These are phyloP conservation scores for Microcos paniculata DNA, from an alignment of 345 rosid species.

Conservation along the genomic window DNA sequence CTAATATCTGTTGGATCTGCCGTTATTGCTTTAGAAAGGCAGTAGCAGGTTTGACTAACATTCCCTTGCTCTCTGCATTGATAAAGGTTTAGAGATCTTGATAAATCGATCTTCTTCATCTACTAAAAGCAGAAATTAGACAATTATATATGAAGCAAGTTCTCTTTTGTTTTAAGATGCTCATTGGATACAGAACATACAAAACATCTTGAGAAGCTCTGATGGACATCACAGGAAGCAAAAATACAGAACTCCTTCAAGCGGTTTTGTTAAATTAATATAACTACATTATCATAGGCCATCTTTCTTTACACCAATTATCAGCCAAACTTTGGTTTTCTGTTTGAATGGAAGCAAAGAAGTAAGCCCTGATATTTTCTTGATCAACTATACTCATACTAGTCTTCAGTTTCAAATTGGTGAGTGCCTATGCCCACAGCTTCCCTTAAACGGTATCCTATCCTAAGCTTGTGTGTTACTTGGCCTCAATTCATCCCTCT, in stretches of 20 bases:
- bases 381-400: too few relatives aligned
- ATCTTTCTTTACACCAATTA: neutral
- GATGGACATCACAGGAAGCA: too few relatives aligned
- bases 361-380: too few relatives aligned
- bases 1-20: slow-evolving; percentile 75
- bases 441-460: too few relatives aligned
- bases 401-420: too few relatives aligned
- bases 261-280: neutral
- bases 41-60: slow-evolving; percentile 41
- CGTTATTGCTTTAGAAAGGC: slow-evolving; percentile 75
- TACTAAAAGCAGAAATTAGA: neutral
- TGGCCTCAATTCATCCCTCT: too few relatives aligned
- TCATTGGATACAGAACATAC: neutral
- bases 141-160: neutral
- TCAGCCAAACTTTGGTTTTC: too few relatives aligned
- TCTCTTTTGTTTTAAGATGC: neutral
- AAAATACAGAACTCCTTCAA: neutral
- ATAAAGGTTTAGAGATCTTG: neutral
- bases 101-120: neutral
- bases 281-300: neutral
- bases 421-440: too few relatives aligned
- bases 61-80: slow-evolving; percentile 59
- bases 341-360: too few relatives aligned
- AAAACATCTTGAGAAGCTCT: too few relatives aligned
- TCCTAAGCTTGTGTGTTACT: too few relatives aligned